phyloP scores from a whole-genome alignment of 305 asterid species.

The Monarda citriodora region DNA sequence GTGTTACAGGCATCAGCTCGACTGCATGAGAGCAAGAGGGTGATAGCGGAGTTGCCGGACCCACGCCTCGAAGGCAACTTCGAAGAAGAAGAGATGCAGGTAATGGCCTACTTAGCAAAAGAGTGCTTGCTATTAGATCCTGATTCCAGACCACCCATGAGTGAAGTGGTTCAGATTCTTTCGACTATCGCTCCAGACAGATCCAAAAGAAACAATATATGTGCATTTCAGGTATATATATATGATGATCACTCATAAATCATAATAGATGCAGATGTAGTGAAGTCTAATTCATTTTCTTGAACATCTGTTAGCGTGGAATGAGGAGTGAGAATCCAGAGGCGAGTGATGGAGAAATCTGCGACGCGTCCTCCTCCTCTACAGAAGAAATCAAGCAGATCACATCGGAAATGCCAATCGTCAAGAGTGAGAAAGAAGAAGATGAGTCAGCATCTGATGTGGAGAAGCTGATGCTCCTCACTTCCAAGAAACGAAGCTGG shows the following conservation, averaged over 20 bases:
- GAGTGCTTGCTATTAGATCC: slow-evolving; percentile 96
- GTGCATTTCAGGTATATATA: slow-evolving; percentile 57
- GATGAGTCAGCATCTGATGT: slow-evolving; percentile 29
- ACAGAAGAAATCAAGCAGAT: slow-evolving; percentile 70
- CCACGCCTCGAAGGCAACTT: slow-evolving; percentile 64
- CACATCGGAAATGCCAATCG: slow-evolving; percentile 39
- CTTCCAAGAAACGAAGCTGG: slow-evolving; percentile 34
- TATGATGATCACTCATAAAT: background rate
- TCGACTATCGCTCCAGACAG: slow-evolving; percentile 84
- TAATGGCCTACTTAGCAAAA: slow-evolving; percentile 95
- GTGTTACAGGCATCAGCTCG: slow-evolving; percentile 75
- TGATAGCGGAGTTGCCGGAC: slow-evolving; percentile 82
- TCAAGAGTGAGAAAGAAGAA: slow-evolving; percentile 25
- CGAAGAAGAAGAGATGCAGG: slow-evolving; percentile 91
- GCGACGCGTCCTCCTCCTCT: slow-evolving; percentile 28
- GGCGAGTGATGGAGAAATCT: slow-evolving; percentile 15
- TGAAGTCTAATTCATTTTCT: background rate
- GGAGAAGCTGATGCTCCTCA: slow-evolving; percentile 42
- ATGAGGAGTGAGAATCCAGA: slow-evolving; percentile 25
- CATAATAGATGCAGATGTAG: background rate
- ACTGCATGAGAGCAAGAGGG: slow-evolving; percentile 76
- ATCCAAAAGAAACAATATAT: slow-evolving; percentile 64
- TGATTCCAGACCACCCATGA: slow-evolving; percentile 94
- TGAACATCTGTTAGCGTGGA: slow-evolving; percentile 35
- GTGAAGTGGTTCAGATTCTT: slow-evolving; percentile 92